Evolutionary conservation across 495 filamentous ascomycete species (phyloP).

Genomic region (Hypoxylon lienhwacheense): DNA sequence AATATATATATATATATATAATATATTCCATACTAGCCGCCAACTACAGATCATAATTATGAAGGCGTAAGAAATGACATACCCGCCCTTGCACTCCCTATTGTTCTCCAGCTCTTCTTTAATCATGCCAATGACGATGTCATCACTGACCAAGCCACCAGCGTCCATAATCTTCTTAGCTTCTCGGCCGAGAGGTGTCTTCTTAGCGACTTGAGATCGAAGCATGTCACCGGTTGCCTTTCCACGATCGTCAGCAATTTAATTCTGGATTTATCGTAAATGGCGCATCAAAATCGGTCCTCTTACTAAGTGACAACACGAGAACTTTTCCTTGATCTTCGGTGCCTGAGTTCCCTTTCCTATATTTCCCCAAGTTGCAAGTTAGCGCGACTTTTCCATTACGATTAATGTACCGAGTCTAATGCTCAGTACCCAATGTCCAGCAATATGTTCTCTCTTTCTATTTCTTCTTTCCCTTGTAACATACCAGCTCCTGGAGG

Average conservation of each 20-base stretch:
- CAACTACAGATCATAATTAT: neutral
- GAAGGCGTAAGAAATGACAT: constrained; percentile 42
- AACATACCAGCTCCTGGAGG: constrained; percentile 92
- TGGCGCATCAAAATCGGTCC: constrained; percentile 28
- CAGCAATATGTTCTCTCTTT: too few relatives aligned
- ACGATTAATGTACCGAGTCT: neutral
- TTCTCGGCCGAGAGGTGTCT: constrained; percentile 90
- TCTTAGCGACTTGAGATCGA: constrained; percentile 96
- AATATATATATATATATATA: too few relatives aligned
- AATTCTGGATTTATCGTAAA: neutral
- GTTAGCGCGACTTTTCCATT: constrained; percentile 37
- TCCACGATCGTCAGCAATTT: constrained; percentile 15
- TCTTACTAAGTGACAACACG: constrained; percentile 91
- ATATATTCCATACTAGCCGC: neutral
- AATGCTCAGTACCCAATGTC: too few relatives aligned
- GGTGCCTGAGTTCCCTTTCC: constrained; percentile 99
- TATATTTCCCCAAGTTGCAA: constrained; percentile 43
- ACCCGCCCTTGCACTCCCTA: constrained; percentile 94
- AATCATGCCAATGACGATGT: constrained; percentile 99
- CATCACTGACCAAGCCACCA: constrained; percentile 95
- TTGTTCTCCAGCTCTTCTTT: constrained; percentile 94
- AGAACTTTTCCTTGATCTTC: constrained; percentile 96
- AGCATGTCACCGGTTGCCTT: constrained; percentile 99
- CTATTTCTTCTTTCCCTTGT: neutral
- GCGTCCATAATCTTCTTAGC: constrained; percentile 99